phyloP scores from a whole-genome alignment of 129 eudicot genomes.

The Flaveria robusta region DNA sequence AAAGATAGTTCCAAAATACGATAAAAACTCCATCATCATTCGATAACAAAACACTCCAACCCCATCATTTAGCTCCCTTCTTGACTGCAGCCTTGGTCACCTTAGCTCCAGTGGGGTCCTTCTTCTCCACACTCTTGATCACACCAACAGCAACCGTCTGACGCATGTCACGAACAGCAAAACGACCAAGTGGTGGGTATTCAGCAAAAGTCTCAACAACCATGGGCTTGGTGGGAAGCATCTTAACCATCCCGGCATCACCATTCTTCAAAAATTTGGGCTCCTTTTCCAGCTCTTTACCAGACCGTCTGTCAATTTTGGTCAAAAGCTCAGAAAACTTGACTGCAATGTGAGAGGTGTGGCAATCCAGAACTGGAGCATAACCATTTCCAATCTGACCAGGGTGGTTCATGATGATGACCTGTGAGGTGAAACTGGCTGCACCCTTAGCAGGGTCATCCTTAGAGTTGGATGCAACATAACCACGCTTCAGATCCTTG shows the following conservation, averaged over 20 bases:
- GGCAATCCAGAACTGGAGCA: conserved; percentile 29
- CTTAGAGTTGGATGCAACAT: conserved; percentile 36
- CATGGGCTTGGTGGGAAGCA: conserved; percentile 41
- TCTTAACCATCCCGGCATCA: conserved; percentile 36
- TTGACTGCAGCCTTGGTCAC: conserved; percentile 35
- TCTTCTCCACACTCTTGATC: conserved; percentile 35
- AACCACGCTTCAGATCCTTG: conserved; percentile 38
- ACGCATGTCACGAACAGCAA: conserved; percentile 37
- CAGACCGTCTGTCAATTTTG: conserved; percentile 30
- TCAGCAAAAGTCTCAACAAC: conserved; percentile 37
- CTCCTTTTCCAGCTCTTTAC: conserved; percentile 22
- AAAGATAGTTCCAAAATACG: conserved; percentile 19
- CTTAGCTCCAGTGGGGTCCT: conserved; percentile 36
- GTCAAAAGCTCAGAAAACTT: conserved; percentile 26
- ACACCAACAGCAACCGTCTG: conserved; percentile 39
- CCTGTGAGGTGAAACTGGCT: conserved; percentile 36
- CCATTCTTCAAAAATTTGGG: conserved; percentile 36
- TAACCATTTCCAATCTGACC: conserved; percentile 33
- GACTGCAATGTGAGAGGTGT: conserved; percentile 32
- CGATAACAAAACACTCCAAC: not conserved
- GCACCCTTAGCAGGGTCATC: conserved; percentile 37
- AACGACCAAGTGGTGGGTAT: conserved; percentile 32
- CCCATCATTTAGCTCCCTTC: conserved; percentile 29
- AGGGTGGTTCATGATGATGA: conserved; percentile 41
- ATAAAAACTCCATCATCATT: not conserved